These are phyloP conservation scores for Dioszegia crocea DNA, from an alignment of 768 basidiomycete species.

Conservation along the genomic window DNA sequence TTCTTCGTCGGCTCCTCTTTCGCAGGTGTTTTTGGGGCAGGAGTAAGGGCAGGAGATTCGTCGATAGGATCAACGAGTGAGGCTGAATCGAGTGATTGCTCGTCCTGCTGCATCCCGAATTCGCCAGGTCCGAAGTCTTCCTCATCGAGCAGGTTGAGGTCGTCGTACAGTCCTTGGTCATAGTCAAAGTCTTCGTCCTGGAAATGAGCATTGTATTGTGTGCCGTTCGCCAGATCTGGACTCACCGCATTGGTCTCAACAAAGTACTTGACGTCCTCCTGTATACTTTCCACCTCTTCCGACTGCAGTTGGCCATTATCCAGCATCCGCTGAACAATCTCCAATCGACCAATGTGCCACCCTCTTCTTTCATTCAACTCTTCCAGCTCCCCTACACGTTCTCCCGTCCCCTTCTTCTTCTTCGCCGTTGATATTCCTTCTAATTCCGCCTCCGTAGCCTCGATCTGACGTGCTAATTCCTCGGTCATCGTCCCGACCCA, in stretches of 20 bases:
- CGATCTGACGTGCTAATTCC: slow-evolving; percentile 86
- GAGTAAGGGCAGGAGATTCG: slow-evolving; percentile 31
- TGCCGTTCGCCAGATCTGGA: slow-evolving; percentile 24
- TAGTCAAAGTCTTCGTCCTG: slow-evolving; percentile 99
- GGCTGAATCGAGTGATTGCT: slow-evolving; percentile 64
- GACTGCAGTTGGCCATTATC: slow-evolving; percentile 85
- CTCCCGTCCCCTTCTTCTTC: slow-evolving; percentile 68
- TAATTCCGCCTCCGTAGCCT: slow-evolving; percentile 89
- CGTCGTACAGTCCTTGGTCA: slow-evolving; percentile 95
- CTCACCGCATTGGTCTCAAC: slow-evolving; percentile 91
- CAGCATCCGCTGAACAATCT: slow-evolving; percentile 84
- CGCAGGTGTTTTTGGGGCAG: slow-evolving; percentile 35
- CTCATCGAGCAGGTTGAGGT: slow-evolving; percentile 92
- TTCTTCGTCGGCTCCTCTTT: slow-evolving; percentile 34
- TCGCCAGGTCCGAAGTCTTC: slow-evolving; percentile 68
- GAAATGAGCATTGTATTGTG: too few relatives aligned
- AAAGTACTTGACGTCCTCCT: slow-evolving; percentile 94
- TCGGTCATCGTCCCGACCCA: slow-evolving; percentile 90
- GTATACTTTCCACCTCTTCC: slow-evolving; percentile 73
- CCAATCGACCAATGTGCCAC: slow-evolving; percentile 90
- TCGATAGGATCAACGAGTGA: slow-evolving; percentile 60
- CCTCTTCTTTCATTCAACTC: slow-evolving; percentile 83
- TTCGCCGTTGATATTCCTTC: slow-evolving; percentile 70
- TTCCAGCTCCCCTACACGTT: slow-evolving; percentile 79
- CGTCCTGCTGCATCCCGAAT: slow-evolving; percentile 65